Conservation (phyloP, 306 rosid species). For the Lathyrus aphaca region DNA sequence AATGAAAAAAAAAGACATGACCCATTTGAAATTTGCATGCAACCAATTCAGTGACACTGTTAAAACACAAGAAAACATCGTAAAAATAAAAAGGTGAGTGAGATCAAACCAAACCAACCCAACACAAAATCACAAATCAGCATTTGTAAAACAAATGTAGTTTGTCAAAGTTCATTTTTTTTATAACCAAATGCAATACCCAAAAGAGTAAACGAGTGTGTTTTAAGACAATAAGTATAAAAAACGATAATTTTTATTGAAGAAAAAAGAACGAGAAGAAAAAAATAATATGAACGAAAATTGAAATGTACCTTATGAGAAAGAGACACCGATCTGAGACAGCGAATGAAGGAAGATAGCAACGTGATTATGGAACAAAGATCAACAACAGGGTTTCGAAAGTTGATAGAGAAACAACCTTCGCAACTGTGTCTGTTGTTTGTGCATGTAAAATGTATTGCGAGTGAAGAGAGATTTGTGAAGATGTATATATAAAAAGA, state of each 20-base stretch:
- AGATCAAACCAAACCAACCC: constrained; percentile 17
- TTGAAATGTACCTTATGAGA: constrained; percentile 33
- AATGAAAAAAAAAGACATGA: constrained; percentile 21
- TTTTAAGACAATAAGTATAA: background rate
- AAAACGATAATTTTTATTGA: background rate
- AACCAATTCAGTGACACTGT: constrained; percentile 40
- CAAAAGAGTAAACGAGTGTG: constrained; percentile 16
- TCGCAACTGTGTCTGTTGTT: constrained; percentile 15
- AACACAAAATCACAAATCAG: background rate
- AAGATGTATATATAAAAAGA: no score
- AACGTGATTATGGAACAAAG: constrained; percentile 26
- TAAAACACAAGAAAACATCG: constrained; percentile 24
- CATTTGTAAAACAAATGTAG: constrained; percentile 29
- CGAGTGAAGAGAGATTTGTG: constrained; percentile 19
- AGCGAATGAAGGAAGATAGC: constrained; percentile 5
- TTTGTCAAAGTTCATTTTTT: constrained; percentile 14
- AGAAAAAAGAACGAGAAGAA: background rate
- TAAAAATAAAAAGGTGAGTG: constrained; percentile 9
- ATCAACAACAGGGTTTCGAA: constrained; percentile 1
- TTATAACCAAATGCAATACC: background rate
- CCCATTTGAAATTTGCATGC: constrained; percentile 58
- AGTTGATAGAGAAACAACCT: constrained; percentile 29
- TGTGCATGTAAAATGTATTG: constrained; percentile 34
- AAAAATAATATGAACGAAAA: background rate
- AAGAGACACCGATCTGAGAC: constrained; percentile 41